Percentiles rank a stretch among this genome's conserved stretches.
These are phyloP conservation scores for Teunomyces lycoperdinae DNA, from an alignment of 805 yeast genomes.

Conservation along the genomic window DNA sequence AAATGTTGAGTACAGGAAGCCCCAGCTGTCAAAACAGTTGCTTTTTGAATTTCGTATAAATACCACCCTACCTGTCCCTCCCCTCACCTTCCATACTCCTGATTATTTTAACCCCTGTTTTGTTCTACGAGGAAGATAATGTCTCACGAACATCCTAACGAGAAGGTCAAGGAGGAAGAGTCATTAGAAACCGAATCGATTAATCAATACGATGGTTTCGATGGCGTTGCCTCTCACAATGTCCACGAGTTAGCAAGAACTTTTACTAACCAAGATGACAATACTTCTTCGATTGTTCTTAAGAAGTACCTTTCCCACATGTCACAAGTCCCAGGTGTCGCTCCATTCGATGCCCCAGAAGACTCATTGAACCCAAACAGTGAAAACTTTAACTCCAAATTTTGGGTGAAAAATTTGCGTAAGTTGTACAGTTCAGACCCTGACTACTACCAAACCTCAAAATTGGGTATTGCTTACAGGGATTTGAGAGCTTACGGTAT, in stretches of 20 bases:
- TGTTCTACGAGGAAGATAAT: neutral
- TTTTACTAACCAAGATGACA: conserved; percentile 11
- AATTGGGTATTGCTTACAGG: conserved; percentile 58
- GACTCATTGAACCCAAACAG: conserved; percentile 54
- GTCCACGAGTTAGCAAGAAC: conserved; percentile 25
- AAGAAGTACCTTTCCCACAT: conserved; percentile 42
- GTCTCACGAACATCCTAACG: neutral
- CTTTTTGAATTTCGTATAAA: neutral
- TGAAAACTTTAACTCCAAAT: conserved; percentile 55
- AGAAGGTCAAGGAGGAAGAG: neutral
- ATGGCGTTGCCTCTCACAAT: conserved; percentile 8
- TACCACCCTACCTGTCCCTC: neutral
- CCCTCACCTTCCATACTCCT: neutral
- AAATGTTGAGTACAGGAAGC: neutral
- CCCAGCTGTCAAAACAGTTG: neutral
- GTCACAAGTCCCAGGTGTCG: conserved; percentile 49
- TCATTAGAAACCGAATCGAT: neutral
- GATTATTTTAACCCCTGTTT: no score
- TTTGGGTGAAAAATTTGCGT: conserved; percentile 64
- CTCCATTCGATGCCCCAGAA: conserved; percentile 24
- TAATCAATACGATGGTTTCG: conserved; percentile 9
- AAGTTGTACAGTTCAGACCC: conserved; percentile 50
- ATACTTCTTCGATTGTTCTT: conserved; percentile 18
- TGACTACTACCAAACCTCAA: conserved; percentile 58
- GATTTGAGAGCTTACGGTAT: conserved; percentile 59